A percentile compares a stretch with the other conserved stretches of the same genome.
These are phyloP conservation scores for Camellia oleifera DNA, from an alignment of 179 eudicot genomes.

Conservation along the genomic window DNA sequence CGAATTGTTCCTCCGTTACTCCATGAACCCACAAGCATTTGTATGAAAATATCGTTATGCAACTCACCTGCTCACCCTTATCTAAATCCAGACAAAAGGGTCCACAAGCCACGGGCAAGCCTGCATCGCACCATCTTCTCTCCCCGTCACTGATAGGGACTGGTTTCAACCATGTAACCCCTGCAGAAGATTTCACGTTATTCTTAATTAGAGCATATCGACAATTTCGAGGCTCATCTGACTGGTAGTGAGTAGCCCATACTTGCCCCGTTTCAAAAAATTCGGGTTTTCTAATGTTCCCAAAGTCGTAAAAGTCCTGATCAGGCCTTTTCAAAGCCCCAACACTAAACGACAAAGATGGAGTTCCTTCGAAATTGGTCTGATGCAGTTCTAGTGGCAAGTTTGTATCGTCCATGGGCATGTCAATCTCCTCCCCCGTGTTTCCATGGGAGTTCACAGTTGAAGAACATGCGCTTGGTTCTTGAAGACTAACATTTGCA, in stretches of 20 bases:
- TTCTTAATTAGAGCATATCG: constrained; percentile 28
- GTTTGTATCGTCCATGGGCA: not conserved
- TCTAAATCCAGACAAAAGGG: constrained; percentile 31
- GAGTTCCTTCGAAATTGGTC: not conserved
- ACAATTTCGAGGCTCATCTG: constrained; percentile 14
- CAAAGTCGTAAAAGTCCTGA: constrained; percentile 33
- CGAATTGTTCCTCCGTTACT: constrained; percentile 26
- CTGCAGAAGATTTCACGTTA: constrained; percentile 13
- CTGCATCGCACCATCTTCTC: constrained; percentile 40
- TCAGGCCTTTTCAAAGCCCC: not conserved
- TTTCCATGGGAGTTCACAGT: constrained; percentile 15
- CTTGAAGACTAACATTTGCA: constrained; percentile 7
- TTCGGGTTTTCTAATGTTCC: constrained; percentile 20
- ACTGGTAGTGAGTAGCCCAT: constrained; percentile 28
- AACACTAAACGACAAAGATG: not conserved
- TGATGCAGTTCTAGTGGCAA: not conserved
- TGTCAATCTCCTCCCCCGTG: constrained; percentile 20
- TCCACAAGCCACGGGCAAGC: constrained; percentile 40
- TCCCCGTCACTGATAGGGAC: constrained; percentile 25
- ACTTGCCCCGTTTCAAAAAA: constrained; percentile 27
- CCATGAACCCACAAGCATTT: constrained; percentile 29
- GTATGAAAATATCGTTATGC: constrained; percentile 21
- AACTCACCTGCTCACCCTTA: constrained; percentile 11
- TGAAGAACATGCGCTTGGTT: constrained; percentile 20
- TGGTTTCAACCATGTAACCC: constrained; percentile 34